Evolutionary conservation across 1,139 yeast species (phyloP).

Genomic region (Blastobotrys buckinghamii): DNA sequence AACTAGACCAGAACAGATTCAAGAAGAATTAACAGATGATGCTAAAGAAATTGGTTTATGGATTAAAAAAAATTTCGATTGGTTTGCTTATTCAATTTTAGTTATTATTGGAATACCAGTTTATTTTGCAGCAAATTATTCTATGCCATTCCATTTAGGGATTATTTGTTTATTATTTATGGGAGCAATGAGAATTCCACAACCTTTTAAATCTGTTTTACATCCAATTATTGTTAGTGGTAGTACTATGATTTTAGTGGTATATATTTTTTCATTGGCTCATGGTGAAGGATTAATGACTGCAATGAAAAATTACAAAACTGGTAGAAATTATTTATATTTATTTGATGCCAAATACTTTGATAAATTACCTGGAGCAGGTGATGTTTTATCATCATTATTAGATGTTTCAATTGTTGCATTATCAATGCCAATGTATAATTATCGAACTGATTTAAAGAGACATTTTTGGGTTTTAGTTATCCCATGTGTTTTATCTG

Average conservation of each 20-base stretch:
- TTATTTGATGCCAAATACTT: conserved; percentile 41
- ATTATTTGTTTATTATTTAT: conserved; percentile 54
- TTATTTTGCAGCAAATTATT: conserved; percentile 43
- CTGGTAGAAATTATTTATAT: conserved; percentile 60
- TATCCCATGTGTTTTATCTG: conserved; percentile 55
- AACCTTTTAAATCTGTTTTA: conserved; percentile 43
- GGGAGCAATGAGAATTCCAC: conserved; percentile 47
- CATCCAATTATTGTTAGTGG: conserved; percentile 72
- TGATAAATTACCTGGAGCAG: conserved; percentile 66
- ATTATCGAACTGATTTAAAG: conserved; percentile 59
- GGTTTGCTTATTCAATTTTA: conserved; percentile 44
- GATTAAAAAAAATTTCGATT: conserved; percentile 47
- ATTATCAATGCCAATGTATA: conserved; percentile 69
- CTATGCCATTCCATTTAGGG: conserved; percentile 58
- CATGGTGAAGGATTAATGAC: conserved; percentile 45
- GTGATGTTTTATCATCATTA: conserved; percentile 62
- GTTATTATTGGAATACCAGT: conserved; percentile 45
- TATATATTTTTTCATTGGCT: conserved; percentile 48
- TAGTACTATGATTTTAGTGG: conserved; percentile 52
- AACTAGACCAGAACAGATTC: conserved; percentile 4
- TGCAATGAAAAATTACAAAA: conserved; percentile 54
- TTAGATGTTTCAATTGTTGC: conserved; percentile 77
- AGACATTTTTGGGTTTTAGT: conserved; percentile 53
- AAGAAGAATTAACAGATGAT: conserved; percentile 1
- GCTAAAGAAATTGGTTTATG: conserved; percentile 15